Conservation (phyloP, 176 grass and related monocot species). For the Eremochloa ophiuroides region DNA sequence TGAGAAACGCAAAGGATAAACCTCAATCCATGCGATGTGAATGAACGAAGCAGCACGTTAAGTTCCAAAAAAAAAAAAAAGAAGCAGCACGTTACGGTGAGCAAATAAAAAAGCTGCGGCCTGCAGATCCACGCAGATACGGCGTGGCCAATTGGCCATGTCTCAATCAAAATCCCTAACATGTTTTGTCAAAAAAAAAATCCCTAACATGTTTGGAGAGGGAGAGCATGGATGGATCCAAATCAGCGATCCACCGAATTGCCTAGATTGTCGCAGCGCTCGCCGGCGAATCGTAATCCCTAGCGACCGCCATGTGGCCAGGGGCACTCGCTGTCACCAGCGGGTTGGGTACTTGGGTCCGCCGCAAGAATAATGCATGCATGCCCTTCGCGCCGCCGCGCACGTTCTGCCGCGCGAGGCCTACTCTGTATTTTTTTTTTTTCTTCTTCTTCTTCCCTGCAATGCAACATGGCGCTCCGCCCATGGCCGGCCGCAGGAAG, state of each 20-base stretch:
- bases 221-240: background rate
- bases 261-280: constrained; percentile 16
- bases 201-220: background rate
- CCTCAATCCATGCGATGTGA: too few relatives aligned
- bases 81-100: too few relatives aligned
- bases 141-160: too few relatives aligned
- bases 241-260: constrained; percentile 5
- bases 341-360: background rate
- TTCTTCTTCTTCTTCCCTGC: too few relatives aligned
- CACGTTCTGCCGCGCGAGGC: background rate
- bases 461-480: constrained; percentile 12
- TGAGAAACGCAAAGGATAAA: too few relatives aligned
- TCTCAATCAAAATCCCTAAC: too few relatives aligned
- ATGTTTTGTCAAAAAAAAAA: too few relatives aligned
- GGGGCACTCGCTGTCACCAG: background rate
- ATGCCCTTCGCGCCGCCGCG: background rate
- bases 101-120: too few relatives aligned
- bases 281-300: background rate
- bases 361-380: background rate
- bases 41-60: too few relatives aligned
- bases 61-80: too few relatives aligned
- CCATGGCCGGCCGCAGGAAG: background rate
- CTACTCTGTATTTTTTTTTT: too few relatives aligned
- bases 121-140: too few relatives aligned
- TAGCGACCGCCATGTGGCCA: constrained; percentile 13